A percentile compares a stretch with the other conserved stretches of the same genome.
These are phyloP conservation scores for Lachnellula willkommii DNA, from an alignment of 2,329 filamentous ascomycete genomes.

Conservation along the genomic window DNA sequence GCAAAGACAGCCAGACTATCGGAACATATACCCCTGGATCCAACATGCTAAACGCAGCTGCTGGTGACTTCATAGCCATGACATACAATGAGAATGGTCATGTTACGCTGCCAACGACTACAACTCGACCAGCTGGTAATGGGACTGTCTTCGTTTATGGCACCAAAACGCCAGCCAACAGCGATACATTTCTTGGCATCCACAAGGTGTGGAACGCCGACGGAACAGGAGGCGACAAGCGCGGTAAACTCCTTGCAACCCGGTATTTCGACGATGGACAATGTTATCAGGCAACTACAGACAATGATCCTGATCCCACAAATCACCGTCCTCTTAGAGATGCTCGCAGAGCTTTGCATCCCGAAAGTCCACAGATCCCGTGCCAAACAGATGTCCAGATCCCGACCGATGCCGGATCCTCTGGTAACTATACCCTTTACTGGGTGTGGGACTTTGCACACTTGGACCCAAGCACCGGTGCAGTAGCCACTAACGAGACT, in stretches of 20 bases:
- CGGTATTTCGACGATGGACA: constrained; percentile 85
- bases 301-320: constrained; percentile 1
- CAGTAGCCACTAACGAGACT: constrained; percentile 48
- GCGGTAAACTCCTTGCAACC: constrained; percentile 69
- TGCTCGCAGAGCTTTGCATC: constrained; percentile 50
- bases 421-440: constrained; percentile 72
- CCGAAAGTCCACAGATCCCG: constrained; percentile 54
- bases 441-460: constrained; percentile 97
- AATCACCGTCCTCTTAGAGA: constrained; percentile 43
- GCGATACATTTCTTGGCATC: constrained; percentile 55
- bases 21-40: constrained; percentile 27
- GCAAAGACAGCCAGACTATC: constrained; percentile 57
- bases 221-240: constrained; percentile 73
- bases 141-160: constrained; percentile 74
- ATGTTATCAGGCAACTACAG: constrained; percentile 74
- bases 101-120: constrained; percentile 55
- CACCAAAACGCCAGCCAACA: constrained; percentile 51
- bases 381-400: constrained; percentile 81
- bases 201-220: constrained; percentile 72
- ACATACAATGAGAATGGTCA: constrained; percentile 73
- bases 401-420: constrained; percentile 57
- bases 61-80: constrained; percentile 61
- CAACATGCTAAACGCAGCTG: constrained; percentile 37
- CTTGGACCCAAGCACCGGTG: constrained; percentile 38
- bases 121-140: constrained; percentile 57